Percentiles rank a stretch among this genome's conserved stretches.
phyloP scores from a whole-genome alignment of 805 yeast species.

The Metschnikowia continentalis region DNA sequence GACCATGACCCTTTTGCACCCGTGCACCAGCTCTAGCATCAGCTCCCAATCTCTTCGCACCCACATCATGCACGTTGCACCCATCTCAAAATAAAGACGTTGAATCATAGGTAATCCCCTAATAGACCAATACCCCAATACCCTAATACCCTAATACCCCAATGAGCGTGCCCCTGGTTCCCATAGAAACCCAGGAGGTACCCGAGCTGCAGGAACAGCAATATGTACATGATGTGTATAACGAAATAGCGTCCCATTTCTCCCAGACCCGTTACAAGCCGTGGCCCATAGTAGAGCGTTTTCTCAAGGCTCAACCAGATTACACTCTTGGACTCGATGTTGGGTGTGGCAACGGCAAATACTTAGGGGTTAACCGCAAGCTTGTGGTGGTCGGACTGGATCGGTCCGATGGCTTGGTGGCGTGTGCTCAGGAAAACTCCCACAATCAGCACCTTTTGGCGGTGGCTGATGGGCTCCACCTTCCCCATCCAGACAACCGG shows the following conservation, averaged over 20 bases:
- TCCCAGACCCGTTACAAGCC: slow-evolving; percentile 94
- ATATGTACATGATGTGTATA: slow-evolving; percentile 88
- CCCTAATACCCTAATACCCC: too few species aligned
- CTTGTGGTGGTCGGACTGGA: slow-evolving; percentile 72
- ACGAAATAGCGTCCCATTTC: slow-evolving; percentile 88
- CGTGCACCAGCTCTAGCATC: not conserved
- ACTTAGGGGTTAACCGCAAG: slow-evolving; percentile 65
- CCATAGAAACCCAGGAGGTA: slow-evolving; percentile 26
- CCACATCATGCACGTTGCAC: not conserved
- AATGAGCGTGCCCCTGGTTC: slow-evolving; percentile 33
- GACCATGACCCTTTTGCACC: too few species aligned
- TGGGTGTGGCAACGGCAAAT: slow-evolving; percentile 97
- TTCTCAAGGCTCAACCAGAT: slow-evolving; percentile 43
- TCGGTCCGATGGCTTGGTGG: slow-evolving; percentile 63
- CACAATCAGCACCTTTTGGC: slow-evolving; percentile 48
- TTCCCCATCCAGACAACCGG: slow-evolving; percentile 35
- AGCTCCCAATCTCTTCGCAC: not conserved
- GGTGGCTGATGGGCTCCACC: slow-evolving; percentile 75
- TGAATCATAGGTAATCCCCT: too few species aligned
- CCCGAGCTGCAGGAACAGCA: slow-evolving; percentile 64
- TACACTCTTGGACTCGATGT: slow-evolving; percentile 83
- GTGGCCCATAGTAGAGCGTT: slow-evolving; percentile 91
- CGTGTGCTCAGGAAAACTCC: slow-evolving; percentile 51
- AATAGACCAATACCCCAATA: too few species aligned
- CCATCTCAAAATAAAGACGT: not conserved